Percentiles rank a stretch among this genome's conserved stretches.
phyloP scores from a whole-genome alignment of 2,329 filamentous ascomycete genomes.

The Colletotrichum tofieldiae region DNA sequence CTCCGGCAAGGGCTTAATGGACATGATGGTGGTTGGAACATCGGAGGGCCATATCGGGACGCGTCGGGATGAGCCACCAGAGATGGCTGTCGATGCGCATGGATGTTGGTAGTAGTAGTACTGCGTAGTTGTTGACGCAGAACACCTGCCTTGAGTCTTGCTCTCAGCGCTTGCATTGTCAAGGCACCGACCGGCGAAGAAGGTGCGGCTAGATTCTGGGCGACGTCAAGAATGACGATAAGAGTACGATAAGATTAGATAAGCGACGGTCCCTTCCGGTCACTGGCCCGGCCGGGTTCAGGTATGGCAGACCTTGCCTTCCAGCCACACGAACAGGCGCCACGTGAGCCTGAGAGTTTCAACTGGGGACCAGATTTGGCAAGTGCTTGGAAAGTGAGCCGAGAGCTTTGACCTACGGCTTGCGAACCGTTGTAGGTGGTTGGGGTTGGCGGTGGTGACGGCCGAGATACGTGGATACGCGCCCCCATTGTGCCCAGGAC shows the following conservation, averaged over 20 bases:
- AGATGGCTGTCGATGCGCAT: neutral
- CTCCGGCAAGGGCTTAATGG: slow-evolving; percentile 78
- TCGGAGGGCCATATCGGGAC: slow-evolving; percentile 22
- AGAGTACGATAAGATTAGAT: slow-evolving; percentile 1
- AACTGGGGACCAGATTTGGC: neutral
- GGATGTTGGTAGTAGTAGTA: neutral
- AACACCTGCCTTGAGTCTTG: neutral
- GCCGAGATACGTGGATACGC: neutral
- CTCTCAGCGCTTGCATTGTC: neutral
- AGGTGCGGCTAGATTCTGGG: neutral
- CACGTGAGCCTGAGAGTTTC: slow-evolving; percentile 22
- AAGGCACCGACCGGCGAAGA: neutral
- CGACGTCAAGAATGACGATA: slow-evolving; percentile 4
- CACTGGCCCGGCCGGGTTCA: neutral
- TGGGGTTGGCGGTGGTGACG: neutral
- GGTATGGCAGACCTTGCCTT: slow-evolving; percentile 15
- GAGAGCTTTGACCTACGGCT: slow-evolving; percentile 32
- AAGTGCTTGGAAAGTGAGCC: slow-evolving; percentile 18
- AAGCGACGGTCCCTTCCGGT: neutral
- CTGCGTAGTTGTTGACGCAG: neutral
- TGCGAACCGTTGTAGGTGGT: slow-evolving; percentile 7
- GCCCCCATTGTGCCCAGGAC: neutral
- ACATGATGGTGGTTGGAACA: slow-evolving; percentile 60
- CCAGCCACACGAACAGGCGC: slow-evolving; percentile 20
- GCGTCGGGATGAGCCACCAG: slow-evolving; percentile 12